Conservation (phyloP, 176 grass and related monocot genomes). For the Raddia guianensis region DNA sequence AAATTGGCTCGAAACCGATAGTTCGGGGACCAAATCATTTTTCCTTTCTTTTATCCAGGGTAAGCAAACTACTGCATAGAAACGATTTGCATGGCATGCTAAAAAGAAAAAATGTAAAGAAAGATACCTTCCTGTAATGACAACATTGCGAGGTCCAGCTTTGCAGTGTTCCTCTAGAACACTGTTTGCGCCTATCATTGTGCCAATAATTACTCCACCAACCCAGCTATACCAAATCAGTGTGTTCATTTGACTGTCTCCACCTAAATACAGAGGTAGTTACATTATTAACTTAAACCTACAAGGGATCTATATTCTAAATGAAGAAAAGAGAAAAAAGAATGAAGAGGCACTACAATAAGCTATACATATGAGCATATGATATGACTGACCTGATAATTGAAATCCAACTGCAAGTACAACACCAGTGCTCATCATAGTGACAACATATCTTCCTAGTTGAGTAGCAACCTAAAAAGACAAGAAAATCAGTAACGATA, state of each 20-base stretch:
- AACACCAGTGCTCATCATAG: constrained; percentile 93
- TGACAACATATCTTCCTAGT: constrained; percentile 78
- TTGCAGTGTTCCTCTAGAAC: constrained; percentile 94
- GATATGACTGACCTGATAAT: constrained; percentile 68
- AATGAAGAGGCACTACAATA: constrained; percentile 14
- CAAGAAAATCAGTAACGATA: constrained; percentile 14
- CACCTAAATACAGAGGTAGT: constrained; percentile 50
- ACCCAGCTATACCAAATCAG: constrained; percentile 99
- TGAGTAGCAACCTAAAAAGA: constrained; percentile 70
- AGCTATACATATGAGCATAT: background rate
- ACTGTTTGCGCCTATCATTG: constrained; percentile 90
- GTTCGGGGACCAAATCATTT: too few relatives aligned
- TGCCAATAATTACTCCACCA: constrained; percentile 92
- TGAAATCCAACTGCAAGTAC: constrained; percentile 92
- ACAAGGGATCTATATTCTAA: background rate
- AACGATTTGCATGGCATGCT: constrained; percentile 16
- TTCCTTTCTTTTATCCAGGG: background rate
- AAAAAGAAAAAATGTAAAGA: constrained; percentile 2
- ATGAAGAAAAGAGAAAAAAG: background rate
- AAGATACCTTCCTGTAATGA: constrained; percentile 94
- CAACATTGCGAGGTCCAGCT: constrained; percentile 93
- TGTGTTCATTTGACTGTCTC: constrained; percentile 76
- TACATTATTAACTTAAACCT: constrained; percentile 14
- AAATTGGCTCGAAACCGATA: too few relatives aligned
- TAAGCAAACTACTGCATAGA: background rate